Evolutionary conservation across 148 eudicot species (phyloP).

Genomic region (Euryodendron excelsum): DNA sequence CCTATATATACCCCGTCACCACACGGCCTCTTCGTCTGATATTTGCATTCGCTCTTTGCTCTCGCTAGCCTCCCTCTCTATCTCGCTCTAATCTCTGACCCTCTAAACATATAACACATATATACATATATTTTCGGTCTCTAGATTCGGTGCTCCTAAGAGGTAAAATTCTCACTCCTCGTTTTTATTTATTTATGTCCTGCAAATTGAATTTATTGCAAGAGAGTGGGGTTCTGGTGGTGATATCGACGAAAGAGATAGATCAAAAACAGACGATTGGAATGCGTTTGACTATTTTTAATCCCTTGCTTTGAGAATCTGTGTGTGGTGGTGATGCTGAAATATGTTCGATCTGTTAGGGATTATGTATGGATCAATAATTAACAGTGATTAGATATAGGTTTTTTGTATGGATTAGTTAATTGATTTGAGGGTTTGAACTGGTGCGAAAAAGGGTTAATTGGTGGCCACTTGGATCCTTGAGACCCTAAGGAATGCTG

Average conservation of each 20-base stretch:
- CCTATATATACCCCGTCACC: slow-evolving; percentile 16
- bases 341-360: background rate
- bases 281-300: background rate
- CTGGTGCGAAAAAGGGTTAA: background rate
- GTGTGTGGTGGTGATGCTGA: background rate
- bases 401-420: background rate
- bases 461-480: background rate
- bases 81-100: too few relatives aligned
- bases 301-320: slow-evolving; percentile 6
- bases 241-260: background rate
- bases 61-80: background rate
- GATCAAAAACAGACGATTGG: background rate
- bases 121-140: background rate
- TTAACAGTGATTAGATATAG: background rate
- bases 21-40: background rate
- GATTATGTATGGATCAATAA: background rate
- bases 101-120: too few relatives aligned
- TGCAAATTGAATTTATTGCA: background rate
- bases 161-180: slow-evolving; percentile 8
- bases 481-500: background rate
- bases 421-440: slow-evolving; percentile 11
- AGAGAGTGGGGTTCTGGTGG: too few relatives aligned
- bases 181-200: background rate
- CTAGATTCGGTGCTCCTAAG: slow-evolving; percentile 12
- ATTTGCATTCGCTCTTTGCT: background rate